Base-by-base conservation (phyloP, 306 rosid species). In the Quercus gilva region DNA sequence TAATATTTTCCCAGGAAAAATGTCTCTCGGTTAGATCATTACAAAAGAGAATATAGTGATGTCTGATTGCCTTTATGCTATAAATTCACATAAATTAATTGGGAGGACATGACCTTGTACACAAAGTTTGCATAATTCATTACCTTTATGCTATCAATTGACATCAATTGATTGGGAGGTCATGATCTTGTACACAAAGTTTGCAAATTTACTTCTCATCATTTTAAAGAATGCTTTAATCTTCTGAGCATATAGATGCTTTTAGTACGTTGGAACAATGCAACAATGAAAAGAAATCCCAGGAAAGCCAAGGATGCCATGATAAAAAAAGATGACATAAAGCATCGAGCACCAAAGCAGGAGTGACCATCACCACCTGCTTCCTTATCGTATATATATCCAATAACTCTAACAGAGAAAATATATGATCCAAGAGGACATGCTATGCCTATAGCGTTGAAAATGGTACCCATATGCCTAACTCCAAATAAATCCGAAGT, bases 401-500 rank as follows among this genome's bases (percentile, higher is more conserved):
- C 99, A 49, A 92, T 94, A 23, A 95, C 84, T 83, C 81, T 80
- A 23, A 95, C 99, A 9, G 98, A 92, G n/a, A 95, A 89, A 19
- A 95, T 83, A 65, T 92, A 95, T 55, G 99, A 95, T 29, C 99
- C 98, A 81, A 92, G 70, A 0, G 96, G 98, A 59, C 93, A 88
- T 19, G 99, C 91, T 63, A 89, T 90, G 77, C 94, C 89, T 59
- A 95, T 89, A 33, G 98, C 67, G 82, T 95, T 92, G 91, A 89
- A 92, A 81, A 92, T 92, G 29, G 99, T 91, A 12, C 98, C 98
- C 94, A 95, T 85, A 65, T 95, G 97, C 83, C 70, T 79, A 3
- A 92, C 85, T 18, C 99, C 99, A 85, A 91, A 95, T 52, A 95
- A 84, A 75, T 95, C 99, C 13, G 93, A 88, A 69, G 94, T 89